Evolutionary conservation across 768 basidiomycete species (phyloP), one percentile per base, ranked within the genome.

Genomic region (Pleurotus tuoliensis): DNA sequence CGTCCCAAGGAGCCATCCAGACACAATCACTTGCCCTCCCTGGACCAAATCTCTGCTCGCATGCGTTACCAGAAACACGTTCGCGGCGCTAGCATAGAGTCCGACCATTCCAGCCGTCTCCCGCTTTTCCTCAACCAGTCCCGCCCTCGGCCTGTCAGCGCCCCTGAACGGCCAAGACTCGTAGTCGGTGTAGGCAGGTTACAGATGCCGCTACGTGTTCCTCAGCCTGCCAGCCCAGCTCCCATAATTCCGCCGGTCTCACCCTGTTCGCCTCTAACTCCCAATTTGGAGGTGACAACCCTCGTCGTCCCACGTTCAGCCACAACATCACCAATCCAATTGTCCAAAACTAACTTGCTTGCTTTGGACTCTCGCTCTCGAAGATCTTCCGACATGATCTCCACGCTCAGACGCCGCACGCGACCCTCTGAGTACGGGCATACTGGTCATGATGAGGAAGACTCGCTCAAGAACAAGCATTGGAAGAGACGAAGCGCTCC

Each of bases 11-110:
- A 27, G 57, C 55, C 51, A 48, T 56, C 56, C 30, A 30, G 4
- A 43, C 47, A 55, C 47, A 71, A 69, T 58, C 61, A 66, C 43
- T 65, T 84, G 38, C 89, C 89, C 18, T 90, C 89, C 22, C 81
- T 92, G 58, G 88, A 88, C 61, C 84, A 91, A 64, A 90, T 91
- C 57, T 82, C 83, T 30, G 84, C 88, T 41, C 87, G 78, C 59
- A 63, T 89, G 62, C 77, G 74, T 58, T 69, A 71, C 22, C 73
- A 74, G 34, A 67, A 68, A 50, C 68, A 72, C 58, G 65, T 69
- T 49, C 51, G 51, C 20, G 43, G 51, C 22, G 24, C 51, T n/a
- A 53, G 51, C 51, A 53, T 53, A 22, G 51, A 53, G 22, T 53
- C 43, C 47, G 37, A 51, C 24, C 59, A 61, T 60, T 18, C 55